phyloP scores from a whole-genome alignment of 306 rosid species.

The Geum urbanum region DNA sequence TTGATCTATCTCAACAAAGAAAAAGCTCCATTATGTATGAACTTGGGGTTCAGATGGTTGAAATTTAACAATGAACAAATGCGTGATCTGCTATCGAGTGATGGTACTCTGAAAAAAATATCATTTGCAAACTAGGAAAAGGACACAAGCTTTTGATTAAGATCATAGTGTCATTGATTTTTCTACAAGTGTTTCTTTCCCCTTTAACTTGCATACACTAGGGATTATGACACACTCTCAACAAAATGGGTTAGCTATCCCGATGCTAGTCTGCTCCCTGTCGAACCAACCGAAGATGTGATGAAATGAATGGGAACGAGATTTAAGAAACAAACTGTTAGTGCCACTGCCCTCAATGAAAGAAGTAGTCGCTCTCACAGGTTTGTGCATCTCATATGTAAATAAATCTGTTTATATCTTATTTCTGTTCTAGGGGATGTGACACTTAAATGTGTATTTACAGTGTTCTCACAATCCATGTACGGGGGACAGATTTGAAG shows the following conservation, averaged over 20 bases:
- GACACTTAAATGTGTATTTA: slow-evolving; percentile 23
- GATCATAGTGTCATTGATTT: not conserved
- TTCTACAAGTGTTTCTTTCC: slow-evolving; percentile 33
- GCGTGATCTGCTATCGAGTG: slow-evolving; percentile 67
- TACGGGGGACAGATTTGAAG: slow-evolving; percentile 58
- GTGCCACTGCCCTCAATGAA: slow-evolving; percentile 86
- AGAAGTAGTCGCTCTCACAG: slow-evolving; percentile 96
- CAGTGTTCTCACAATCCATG: slow-evolving; percentile 87
- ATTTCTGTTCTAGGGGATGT: slow-evolving; percentile 18
- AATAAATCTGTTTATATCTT: not conserved
- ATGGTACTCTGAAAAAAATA: slow-evolving; percentile 53
- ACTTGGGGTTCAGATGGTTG: slow-evolving; percentile 74
- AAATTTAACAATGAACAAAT: slow-evolving; percentile 94
- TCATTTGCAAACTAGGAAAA: slow-evolving; percentile 40
- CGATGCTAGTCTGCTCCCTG: slow-evolving; percentile 82
- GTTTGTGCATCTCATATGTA: slow-evolving; percentile 30
- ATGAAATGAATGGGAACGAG: slow-evolving; percentile 71
- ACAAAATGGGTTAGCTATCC: slow-evolving; percentile 83
- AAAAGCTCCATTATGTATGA: slow-evolving; percentile 58
- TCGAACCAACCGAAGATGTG: slow-evolving; percentile 65
- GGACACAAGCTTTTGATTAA: not conserved
- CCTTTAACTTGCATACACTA: slow-evolving; percentile 80
- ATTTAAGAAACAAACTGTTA: slow-evolving; percentile 65
- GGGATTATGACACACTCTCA: slow-evolving; percentile 80
- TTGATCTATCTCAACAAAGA: slow-evolving; percentile 55